Base-by-base conservation (phyloP, 805 yeast genomes). In the Starmerella bombicola region DNA sequence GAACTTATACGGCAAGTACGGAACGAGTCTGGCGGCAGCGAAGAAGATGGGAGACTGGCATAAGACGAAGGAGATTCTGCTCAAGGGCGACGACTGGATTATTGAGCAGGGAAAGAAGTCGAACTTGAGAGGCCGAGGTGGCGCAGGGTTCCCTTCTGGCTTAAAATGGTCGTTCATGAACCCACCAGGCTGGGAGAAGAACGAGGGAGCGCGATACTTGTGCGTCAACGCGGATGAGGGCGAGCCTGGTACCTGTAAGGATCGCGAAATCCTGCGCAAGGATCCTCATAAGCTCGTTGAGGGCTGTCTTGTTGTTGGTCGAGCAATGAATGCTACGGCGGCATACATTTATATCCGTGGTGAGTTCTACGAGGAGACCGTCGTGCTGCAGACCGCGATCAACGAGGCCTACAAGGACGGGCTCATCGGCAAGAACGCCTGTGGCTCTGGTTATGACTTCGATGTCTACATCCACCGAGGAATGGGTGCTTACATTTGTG, bases 141-240 rank as follows among this genome's bases (percentile, higher is more conserved):
- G 94, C 56, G 94, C 94, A 34, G 94, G 94, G 15, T 82, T 82
- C 70, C 94, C 94, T 40, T 74, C 85, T 19, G 94, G 94, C 24
- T 71, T 82, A 56, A 82, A 82, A 63, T 82, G 93, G 93, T 80
- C 91, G 19, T 82, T 82, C 59, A 82, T 82, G 94, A 83, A 83
- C 64, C 94, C 94, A 34, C 94, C 94, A 41, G 91, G 91, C 44
- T 82, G 94, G 94, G 93, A 82, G 47, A 83, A 82, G 58, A 82
- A 82, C 63, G 65, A 64, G 13, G 94, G 94, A n/a, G 91, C 94
- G 46, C 73, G 93, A 56, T 81, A 81, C 59, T 70, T 83, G 52
- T 93, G 83, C 36, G 84, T 83, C 55, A 83, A 83, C 62, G 94
- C 94, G 41, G 94, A 83, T 66, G 94, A 83, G 65, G 94, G 94